Evolutionary conservation across 225 moss, liverwort and hornwort species (phyloP), one percentile per base, ranked within the genome.

Genomic region (Polytrichum formosum): DNA sequence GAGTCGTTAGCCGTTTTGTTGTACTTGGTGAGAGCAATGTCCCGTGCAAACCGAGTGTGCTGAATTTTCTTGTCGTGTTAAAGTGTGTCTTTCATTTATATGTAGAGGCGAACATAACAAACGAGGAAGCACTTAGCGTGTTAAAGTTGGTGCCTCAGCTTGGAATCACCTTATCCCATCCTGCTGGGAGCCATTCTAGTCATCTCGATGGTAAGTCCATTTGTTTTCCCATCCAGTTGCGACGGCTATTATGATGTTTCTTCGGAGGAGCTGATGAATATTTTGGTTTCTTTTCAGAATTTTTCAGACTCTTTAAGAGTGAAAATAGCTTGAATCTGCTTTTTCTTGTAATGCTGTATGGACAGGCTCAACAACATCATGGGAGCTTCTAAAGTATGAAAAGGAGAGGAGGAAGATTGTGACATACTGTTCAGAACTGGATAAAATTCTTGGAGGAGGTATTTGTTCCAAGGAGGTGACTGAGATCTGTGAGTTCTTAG

Each of bases 391-490:
- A 53, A 62, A 69, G 64, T n/a, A 79, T 64, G 94, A 91, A 80
- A 88, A 83, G 72, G 61, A 70, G 35, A 89, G 85, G 84, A 87
- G 71, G 80, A 81, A 73, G 77, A 91, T 94, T 73, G 78, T 68
- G 53, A 98, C 90, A 27, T 88, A 91, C 23, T 94, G 92, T 81
- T 26, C 72, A 35, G 91, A 94, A 78, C 83, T 98, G 56, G 94
- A 98, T 79, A 82, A 78, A 30, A 80, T 98, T 83, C 85, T 94
- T 71, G 91, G 88, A n/a, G 94, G 94, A 35, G 98, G 98, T 18
- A 72, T 98, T 61, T 78, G 83, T 74, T 74, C 85, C 22, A 91
- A 91, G 75, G 91, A 98, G 73, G 73, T 98, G 37, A 94, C 94
- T 56, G 94, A 98, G 78, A 88, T 98, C 26, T 92, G 98, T 97